Percentiles rank a stretch among this genome's conserved stretches.
Evolutionary conservation across 2,329 filamentous ascomycete species (phyloP).

Genomic region (Zasmidium cellare): DNA sequence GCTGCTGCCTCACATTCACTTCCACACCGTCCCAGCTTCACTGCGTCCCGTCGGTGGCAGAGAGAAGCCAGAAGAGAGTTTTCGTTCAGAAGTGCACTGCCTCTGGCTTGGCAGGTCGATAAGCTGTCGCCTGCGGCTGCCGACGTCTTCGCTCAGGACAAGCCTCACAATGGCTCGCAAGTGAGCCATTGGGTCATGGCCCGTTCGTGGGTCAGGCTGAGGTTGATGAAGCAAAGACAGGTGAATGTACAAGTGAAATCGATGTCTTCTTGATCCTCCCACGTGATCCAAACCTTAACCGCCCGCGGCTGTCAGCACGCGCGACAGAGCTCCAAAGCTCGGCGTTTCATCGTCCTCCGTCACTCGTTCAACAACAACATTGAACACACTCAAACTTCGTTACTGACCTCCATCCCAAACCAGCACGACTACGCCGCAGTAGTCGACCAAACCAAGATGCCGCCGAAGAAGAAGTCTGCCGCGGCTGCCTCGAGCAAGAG

Average conservation of each 20-base stretch:
- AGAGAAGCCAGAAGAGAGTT: background rate
- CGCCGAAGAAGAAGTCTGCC: slow-evolving; percentile 23
- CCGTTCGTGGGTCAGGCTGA: no score
- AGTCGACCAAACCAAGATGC: slow-evolving; percentile 13
- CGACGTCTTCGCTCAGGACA: background rate
- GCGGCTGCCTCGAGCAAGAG: slow-evolving; percentile 5
- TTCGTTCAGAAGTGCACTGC: background rate
- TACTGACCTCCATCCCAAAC: background rate
- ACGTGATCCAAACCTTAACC: background rate
- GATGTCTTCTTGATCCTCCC: no score
- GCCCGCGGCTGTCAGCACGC: background rate
- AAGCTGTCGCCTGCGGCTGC: background rate
- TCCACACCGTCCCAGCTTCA: background rate
- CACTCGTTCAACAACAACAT: no score
- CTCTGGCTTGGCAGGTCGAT: background rate
- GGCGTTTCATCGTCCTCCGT: no score
- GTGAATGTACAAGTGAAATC: no score
- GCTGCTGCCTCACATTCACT: background rate
- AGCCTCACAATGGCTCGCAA: background rate
- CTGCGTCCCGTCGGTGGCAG: background rate
- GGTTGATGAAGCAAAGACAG: no score
- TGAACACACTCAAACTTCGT: no score
- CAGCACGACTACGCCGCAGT: background rate
- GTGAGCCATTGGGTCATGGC: no score
- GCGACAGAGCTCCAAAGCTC: background rate